Conservation (phyloP, 148 eudicot species). For the Simmondsia chinensis region DNA sequence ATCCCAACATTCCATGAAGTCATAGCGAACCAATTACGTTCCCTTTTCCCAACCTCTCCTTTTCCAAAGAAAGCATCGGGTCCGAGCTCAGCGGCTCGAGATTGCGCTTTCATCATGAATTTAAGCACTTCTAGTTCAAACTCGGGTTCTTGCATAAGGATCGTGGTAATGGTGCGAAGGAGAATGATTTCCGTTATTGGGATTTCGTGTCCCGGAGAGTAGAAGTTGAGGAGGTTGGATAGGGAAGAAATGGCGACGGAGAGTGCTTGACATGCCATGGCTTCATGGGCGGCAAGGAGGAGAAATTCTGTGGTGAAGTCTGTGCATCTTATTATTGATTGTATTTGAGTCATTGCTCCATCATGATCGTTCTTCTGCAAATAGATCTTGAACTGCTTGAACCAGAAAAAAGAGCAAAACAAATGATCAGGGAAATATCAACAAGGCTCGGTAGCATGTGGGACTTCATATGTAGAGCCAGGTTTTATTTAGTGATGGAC, state of each 20-base stretch:
- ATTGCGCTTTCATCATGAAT: slow-evolving; percentile 56
- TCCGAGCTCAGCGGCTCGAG: slow-evolving; percentile 54
- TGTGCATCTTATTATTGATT: slow-evolving; percentile 70
- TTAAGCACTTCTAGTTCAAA: slow-evolving; percentile 56
- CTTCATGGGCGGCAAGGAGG: slow-evolving; percentile 87
- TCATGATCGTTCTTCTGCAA: slow-evolving; percentile 65
- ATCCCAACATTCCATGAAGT: slow-evolving; percentile 74
- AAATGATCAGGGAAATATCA: background rate
- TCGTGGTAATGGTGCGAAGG: slow-evolving; percentile 50
- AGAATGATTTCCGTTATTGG: slow-evolving; percentile 63
- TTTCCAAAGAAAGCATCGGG: slow-evolving; percentile 74
- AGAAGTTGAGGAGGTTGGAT: slow-evolving; percentile 63
- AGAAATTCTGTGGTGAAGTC: slow-evolving; percentile 85
- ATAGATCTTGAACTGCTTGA: slow-evolving; percentile 74
- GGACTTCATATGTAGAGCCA: no score
- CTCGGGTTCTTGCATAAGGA: slow-evolving; percentile 53
- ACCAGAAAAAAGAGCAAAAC: slow-evolving; percentile 1
- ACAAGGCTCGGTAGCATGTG: background rate
- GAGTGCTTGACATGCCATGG: slow-evolving; percentile 69
- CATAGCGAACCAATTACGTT: slow-evolving; percentile 69
- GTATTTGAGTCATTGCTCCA: slow-evolving; percentile 73
- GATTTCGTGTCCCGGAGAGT: slow-evolving; percentile 66
- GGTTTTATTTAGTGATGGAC: no score
- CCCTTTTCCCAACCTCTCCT: slow-evolving; percentile 86
- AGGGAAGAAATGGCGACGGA: slow-evolving; percentile 78